These are phyloP conservation scores for Talaromyces islandicus DNA, from an alignment of 2,329 filamentous ascomycete species.

Conservation along the genomic window DNA sequence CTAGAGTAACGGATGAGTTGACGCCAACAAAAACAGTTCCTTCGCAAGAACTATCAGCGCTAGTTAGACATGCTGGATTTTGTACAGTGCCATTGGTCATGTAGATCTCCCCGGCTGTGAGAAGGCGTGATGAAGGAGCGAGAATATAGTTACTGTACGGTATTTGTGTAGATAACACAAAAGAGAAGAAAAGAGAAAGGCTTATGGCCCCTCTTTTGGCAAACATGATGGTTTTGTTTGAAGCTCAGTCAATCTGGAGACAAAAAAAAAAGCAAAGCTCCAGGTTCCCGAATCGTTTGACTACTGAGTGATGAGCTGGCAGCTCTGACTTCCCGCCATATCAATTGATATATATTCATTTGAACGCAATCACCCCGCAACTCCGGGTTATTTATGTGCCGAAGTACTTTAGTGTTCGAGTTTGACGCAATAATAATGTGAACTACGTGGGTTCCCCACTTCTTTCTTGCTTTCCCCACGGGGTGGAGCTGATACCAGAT, in stretches of 20 bases:
- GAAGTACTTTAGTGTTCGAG: neutral
- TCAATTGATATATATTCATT: neutral
- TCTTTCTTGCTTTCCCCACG: neutral
- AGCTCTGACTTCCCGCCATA: neutral
- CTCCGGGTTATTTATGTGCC: neutral
- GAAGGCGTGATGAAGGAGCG: constrained; percentile 18
- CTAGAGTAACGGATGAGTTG: constrained; percentile 31
- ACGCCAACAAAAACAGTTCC: constrained; percentile 15
- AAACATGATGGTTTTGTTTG: neutral
- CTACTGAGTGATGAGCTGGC: neutral
- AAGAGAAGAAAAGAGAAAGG: neutral
- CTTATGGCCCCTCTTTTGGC: neutral
- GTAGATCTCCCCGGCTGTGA: constrained; percentile 17
- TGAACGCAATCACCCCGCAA: neutral
- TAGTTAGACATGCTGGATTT: constrained; percentile 13
- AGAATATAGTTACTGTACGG: constrained; percentile 24
- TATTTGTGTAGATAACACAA: constrained; percentile 1
- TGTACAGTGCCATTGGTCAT: constrained; percentile 20
- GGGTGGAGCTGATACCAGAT: neutral
- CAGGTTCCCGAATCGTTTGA: neutral
- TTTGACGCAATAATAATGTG: neutral
- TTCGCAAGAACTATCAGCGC: neutral
- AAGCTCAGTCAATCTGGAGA: neutral
- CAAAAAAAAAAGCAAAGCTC: neutral
- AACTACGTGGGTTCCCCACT: neutral